Evolutionary conservation across 2,329 filamentous ascomycete species (phyloP).

Genomic region (Phialophora macrospora): DNA sequence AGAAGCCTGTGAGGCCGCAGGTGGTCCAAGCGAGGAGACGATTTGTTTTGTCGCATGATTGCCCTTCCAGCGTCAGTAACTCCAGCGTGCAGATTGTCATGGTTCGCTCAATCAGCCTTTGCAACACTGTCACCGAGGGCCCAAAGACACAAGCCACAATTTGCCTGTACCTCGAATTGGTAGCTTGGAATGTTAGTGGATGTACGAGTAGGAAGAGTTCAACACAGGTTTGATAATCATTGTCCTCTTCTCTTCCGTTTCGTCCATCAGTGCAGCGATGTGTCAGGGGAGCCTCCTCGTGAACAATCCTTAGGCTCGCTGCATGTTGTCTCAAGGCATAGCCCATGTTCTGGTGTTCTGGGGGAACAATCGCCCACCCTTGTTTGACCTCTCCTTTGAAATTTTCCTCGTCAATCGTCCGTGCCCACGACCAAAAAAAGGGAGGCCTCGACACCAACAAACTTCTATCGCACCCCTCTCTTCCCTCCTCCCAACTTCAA

Average conservation of each 20-base stretch:
- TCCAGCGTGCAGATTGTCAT: not conserved
- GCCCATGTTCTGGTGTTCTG: not conserved
- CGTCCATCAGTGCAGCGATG: not conserved
- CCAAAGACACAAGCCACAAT: not conserved
- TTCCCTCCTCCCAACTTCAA: too few species aligned
- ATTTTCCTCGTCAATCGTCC: not conserved
- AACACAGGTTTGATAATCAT: not conserved
- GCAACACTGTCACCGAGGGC: not conserved
- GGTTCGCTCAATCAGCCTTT: not conserved
- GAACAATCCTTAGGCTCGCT: not conserved
- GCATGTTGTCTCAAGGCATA: not conserved
- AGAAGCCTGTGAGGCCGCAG: conserved; percentile 35
- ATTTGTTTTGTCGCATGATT: conserved; percentile 29
- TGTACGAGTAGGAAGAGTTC: not conserved
- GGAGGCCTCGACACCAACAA: not conserved
- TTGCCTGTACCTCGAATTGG: too few species aligned
- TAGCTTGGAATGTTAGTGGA: not conserved
- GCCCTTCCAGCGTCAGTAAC: not conserved
- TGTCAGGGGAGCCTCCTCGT: not conserved
- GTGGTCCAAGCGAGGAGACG: conserved; percentile 38
- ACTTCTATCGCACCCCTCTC: too few species aligned
- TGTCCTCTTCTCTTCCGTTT: not conserved
- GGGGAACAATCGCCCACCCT: not conserved
- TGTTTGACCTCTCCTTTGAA: not conserved
- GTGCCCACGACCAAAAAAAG: not conserved